phyloP scores from a whole-genome alignment of 345 rosid genomes.

The Syzygium aromaticum region DNA sequence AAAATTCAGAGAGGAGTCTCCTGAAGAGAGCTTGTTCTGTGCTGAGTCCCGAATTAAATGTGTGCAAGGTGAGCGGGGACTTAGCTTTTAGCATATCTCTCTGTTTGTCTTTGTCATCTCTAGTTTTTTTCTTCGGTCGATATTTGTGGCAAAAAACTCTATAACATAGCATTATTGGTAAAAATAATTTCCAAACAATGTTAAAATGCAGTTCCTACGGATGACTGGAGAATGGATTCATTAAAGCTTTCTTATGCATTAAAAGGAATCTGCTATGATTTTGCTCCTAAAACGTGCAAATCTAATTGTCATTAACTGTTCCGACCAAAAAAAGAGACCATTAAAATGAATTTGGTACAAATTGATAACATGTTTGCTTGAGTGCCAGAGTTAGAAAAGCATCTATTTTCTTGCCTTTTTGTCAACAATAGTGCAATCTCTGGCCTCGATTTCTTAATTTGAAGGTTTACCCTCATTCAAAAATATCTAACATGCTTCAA shows the following conservation, averaged over 20 bases:
- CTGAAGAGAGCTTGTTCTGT: conserved; percentile 3
- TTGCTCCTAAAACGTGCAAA: background rate
- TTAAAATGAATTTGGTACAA: background rate
- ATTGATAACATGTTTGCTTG: background rate
- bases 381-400: background rate
- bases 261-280: background rate
- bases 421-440: background rate
- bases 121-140: background rate
- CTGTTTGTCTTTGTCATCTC: background rate
- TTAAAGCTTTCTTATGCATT: background rate
- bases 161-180: background rate
- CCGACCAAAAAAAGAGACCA: no score
- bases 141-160: background rate
- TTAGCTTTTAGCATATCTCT: background rate
- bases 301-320: background rate
- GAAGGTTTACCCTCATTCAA: background rate
- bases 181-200: background rate
- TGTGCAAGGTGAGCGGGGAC: background rate
- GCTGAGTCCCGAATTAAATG: background rate
- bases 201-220: background rate
- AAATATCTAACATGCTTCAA: background rate
- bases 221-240: background rate
- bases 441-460: background rate
- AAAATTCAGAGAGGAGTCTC: conserved; percentile 10
- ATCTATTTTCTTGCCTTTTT: background rate